A percentile compares a stretch with the other conserved stretches of the same genome.
These are phyloP conservation scores for Termitomyces sp. DNA, from an alignment of 768 basidiomycete genomes.

Conservation along the genomic window DNA sequence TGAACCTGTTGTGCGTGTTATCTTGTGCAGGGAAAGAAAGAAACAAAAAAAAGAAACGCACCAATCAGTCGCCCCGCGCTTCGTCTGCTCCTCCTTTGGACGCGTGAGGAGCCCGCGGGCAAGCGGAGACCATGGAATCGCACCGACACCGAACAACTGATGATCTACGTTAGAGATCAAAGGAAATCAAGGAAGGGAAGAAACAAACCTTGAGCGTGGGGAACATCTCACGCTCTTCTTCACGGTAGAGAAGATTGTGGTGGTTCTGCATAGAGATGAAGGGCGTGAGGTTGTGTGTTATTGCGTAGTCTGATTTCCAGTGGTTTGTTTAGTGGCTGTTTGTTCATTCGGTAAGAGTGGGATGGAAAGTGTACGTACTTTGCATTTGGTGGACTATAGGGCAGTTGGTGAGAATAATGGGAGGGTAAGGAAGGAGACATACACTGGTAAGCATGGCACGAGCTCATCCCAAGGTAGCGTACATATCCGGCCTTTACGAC, in stretches of 20 bases:
- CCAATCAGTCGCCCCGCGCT: constrained; percentile 37
- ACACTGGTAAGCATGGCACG: constrained; percentile 57
- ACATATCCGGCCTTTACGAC: constrained; percentile 65
- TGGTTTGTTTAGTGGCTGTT: not conserved
- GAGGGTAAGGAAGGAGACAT: constrained; percentile 12
- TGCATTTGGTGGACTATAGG: constrained; percentile 52
- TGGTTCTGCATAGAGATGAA: constrained; percentile 75
- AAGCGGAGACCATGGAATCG: constrained; percentile 60
- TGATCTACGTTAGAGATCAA: no score
- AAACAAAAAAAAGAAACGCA: constrained; percentile 8
- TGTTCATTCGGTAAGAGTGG: not conserved
- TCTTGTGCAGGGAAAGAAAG: not conserved
- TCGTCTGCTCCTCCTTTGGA: constrained; percentile 35
- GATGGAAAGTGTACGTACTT: constrained; percentile 29
- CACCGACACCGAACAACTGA: constrained; percentile 51
- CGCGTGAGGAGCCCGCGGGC: constrained; percentile 49
- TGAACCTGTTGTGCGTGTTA: constrained; percentile 13
- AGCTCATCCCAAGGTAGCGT: constrained; percentile 58
- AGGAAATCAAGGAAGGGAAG: no score
- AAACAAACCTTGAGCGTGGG: constrained; percentile 48
- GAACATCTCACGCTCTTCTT: constrained; percentile 66
- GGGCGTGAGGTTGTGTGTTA: constrained; percentile 51
- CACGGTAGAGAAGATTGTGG: constrained; percentile 57
- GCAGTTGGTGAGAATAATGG: not conserved
- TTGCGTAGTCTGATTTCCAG: constrained; percentile 48